Evolutionary conservation across 2,329 filamentous ascomycete species (phyloP), one percentile per base, ranked within the genome.

Genomic region (Alternaria consortialis): DNA sequence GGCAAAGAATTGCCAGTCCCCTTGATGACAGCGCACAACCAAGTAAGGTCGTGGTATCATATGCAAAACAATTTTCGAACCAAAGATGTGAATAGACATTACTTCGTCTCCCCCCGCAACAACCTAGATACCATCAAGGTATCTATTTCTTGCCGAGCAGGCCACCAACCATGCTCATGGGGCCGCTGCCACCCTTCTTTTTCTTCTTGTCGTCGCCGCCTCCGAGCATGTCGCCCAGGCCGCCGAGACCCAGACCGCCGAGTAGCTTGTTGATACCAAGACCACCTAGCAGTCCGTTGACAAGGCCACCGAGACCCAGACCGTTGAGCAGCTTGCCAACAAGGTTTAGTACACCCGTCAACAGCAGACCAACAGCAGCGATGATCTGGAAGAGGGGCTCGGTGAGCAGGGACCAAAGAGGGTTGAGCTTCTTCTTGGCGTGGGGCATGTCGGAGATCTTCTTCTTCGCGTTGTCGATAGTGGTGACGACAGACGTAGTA

Each of bases 301-400:
- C 87, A 0, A 97, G 79, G 15, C 91, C 90, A 61, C 93, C 93
- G 1, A 97, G 86, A 58, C 93, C 93, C 29, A 97, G 87, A 5
- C 91, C 92, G 70, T 90, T 90, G 60, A 95, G 85, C 73, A 97
- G 82, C 74, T 89, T 89, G 57, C 93, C 93, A 20, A 97, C 92
- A 1, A 97, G 85, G 43, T 91, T 91, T 7, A 97, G 84, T 0
- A 97, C 93, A 77, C 94, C 93, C 53, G 84, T 89, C 62, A 97
- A 84, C 65, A 97, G 80, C 60, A 97, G 81, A 23, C 94, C 94
- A 46, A 97, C 93, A 11, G 92, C 93, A 8, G 93, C 92, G 50
- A 97, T 86, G 76, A 97, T 97, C 85, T 97, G 94, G 86, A 93
- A 92, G 23, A 97, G 83, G 11, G 94, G 94, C 84, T 97, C 92